Evolutionary conservation across 129 eudicot genomes (phyloP).

Genomic region (Artemisia argyi): DNA sequence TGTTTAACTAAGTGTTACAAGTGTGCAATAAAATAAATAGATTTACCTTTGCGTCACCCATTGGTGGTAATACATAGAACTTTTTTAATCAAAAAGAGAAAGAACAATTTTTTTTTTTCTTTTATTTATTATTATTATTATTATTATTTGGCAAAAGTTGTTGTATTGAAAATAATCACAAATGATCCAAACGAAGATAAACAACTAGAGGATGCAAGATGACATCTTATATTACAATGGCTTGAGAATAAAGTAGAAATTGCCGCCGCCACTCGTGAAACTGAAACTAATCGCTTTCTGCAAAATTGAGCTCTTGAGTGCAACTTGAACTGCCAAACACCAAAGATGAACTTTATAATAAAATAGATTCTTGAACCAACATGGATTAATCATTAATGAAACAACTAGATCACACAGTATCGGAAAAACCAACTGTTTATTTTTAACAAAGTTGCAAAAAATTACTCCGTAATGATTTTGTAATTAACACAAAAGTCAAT

Average conservation of each 20-base stretch:
- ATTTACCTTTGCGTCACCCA: not conserved
- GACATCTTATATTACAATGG: not conserved
- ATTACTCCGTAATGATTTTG: not conserved
- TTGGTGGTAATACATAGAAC: too few relatives aligned
- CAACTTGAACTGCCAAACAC: too few relatives aligned
- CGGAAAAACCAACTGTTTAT: too few relatives aligned
- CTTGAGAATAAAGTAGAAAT: not conserved
- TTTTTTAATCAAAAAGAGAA: not conserved
- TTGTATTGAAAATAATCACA: not conserved
- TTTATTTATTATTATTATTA: not conserved
- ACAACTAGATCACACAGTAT: too few relatives aligned
- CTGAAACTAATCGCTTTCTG: too few relatives aligned
- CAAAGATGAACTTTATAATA: too few relatives aligned
- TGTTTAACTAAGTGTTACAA: not conserved
- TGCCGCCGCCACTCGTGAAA: too few relatives aligned
- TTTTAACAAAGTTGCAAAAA: not conserved
- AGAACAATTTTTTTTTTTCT: not conserved
- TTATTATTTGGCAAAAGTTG: too few relatives aligned
- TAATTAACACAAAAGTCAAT: constrained; percentile 6
- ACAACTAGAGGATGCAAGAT: too few relatives aligned
- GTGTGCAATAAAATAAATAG: constrained; percentile 22
- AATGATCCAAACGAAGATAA: not conserved
- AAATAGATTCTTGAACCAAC: too few relatives aligned
- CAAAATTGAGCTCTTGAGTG: too few relatives aligned
- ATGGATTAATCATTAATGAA: too few relatives aligned